phyloP scores from a whole-genome alignment of 306 rosid species.

The Amphicarpaea edgeworthii region DNA sequence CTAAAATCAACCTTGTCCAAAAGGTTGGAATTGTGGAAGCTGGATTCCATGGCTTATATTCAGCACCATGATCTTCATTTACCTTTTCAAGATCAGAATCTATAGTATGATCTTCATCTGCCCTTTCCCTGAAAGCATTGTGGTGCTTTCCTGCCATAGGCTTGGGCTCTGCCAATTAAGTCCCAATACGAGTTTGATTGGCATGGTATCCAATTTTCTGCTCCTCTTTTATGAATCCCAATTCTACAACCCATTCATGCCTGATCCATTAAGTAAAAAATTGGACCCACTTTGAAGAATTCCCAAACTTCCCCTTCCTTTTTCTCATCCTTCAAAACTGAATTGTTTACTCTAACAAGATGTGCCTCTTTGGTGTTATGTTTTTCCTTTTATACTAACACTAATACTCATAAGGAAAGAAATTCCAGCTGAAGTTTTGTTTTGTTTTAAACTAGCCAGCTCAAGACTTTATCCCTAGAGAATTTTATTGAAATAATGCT shows the following conservation, averaged over 20 bases:
- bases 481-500: slow-evolving; percentile 24
- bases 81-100: too few species aligned
- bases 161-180: too few species aligned
- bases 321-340: neutral
- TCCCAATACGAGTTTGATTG: too few species aligned
- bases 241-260: neutral
- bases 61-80: too few species aligned
- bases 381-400: too few species aligned
- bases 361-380: neutral
- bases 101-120: too few species aligned
- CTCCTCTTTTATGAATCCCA: neutral
- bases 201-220: too few species aligned
- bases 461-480: slow-evolving; percentile 1
- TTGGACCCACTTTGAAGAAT: neutral
- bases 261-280: neutral
- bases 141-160: too few species aligned
- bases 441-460: neutral
- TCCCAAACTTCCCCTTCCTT: neutral
- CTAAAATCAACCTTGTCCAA: too few species aligned
- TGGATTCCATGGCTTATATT: too few species aligned
- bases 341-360: neutral
- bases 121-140: too few species aligned
- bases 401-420: slow-evolving; percentile 9
- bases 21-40: too few species aligned
- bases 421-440: slow-evolving; percentile 12